Base-by-base conservation (phyloP, 2,329 filamentous ascomycete species). In the Elsinoe perseae region DNA sequence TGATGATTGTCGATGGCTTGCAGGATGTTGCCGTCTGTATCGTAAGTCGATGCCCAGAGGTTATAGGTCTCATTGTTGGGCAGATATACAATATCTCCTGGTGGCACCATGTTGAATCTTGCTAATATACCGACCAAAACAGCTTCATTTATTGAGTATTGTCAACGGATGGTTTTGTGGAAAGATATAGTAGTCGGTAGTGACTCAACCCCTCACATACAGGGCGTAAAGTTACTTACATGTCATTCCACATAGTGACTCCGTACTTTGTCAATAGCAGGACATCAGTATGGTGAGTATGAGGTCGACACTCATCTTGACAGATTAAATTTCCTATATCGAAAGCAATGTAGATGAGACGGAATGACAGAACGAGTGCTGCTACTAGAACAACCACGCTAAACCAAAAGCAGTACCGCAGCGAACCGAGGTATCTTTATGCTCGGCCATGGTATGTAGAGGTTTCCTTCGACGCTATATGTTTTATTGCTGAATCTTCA, bases 21-120 rank as follows among this genome's bases (percentile, higher is more conserved):
- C 1, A 87, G 73, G 65, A 85, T 82, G 65, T 86, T 86, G 28
- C 79, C 80, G 60, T 86, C 82, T 28, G 74, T 79, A 67, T 86
- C 83, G 69, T 86, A 86, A 42, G 82, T 72, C 58, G 73, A 61
- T 6, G 76, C 72, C 77, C 77, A 80, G 56, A 72, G 70, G 52
- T 77, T 65, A 62, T 80, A 80, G 10, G 77, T 71, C n/a, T 71
- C 66, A 30, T 68, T 64, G 0, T 72, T 79, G n/a, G 69, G 54
- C 40, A 57, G 42, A 10, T 58, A 52, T 28, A 52, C 18, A 8
- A 52, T 34, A 3, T 38, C 28, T 38, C 28, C 28, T 8, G 48
- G 25, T 32, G 48, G 28, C 12, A 20, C 30, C 48, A 52, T 52
- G 5, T 30, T 34, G 46, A 12, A n/a, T n/a, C n/a, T n/a, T n/a